Base-by-base conservation (phyloP, 2,329 filamentous ascomycete genomes). In the Lomentospora prolificans region DNA sequence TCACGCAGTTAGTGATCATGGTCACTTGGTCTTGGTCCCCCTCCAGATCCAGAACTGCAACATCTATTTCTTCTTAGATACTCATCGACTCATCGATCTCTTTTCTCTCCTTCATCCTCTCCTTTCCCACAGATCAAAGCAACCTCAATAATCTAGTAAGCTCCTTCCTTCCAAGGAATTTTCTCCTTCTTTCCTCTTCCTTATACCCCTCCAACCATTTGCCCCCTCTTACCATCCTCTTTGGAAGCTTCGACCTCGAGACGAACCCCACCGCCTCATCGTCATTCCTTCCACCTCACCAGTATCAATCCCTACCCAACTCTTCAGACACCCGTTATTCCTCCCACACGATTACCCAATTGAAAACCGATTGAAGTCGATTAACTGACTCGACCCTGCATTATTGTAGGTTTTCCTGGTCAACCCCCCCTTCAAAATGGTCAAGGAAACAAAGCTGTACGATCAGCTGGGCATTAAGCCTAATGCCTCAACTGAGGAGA, bases 401-500 rank as follows among this genome's bases (percentile, higher is more conserved):
- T n/a, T n/a, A n/a, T n/a, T n/a, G n/a, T n/a, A n/a, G n/a, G n/a
- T n/a, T n/a, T n/a, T n/a, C n/a, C n/a, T n/a, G n/a, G n/a, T n/a
- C n/a, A n/a, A n/a, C n/a, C 30, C 30, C 30, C 30, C 12, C 30
- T 33, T 63, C 71, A 82, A 64, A 62, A 96, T 97, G 92, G 90
- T 95, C 63, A 87, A 89, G 65, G 92, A 97, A 77, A 94, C 88
- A 55, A 96, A 95, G 73, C 85, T 97, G 60, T 99, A 99, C 78
- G 90, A 97, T 71, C 80, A 83, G 60, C 79, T 99, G 65, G 77
- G 79, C 68, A 76, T 96, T 72, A 86, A 89, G 69, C 82, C 92
- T 36, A 81, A 84, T 58, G 90, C 91, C 24, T 80, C 84, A 24
- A 89, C 95, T 72, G 92, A 96, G 67, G 92, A 97, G 61, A 95